phyloP scores from a whole-genome alignment of 345 rosid species.

The Cardamine occulta region DNA sequence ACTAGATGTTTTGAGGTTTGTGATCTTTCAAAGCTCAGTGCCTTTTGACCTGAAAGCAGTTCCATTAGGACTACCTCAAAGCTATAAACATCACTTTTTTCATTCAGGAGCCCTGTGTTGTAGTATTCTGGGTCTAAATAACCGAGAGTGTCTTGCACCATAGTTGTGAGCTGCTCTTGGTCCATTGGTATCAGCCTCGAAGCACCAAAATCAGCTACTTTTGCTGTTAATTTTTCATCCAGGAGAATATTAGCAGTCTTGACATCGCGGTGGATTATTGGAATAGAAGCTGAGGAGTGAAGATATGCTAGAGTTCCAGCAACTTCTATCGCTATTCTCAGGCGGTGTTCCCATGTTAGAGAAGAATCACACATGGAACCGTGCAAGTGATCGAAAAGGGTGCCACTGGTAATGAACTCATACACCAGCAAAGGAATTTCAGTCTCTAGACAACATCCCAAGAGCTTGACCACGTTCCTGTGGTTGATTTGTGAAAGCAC shows the following conservation, averaged over 20 bases:
- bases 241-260: constrained; percentile 55
- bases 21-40: too few relatives aligned
- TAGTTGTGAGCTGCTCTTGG: neutral
- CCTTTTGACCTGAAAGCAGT: too few relatives aligned
- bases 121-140: too few relatives aligned
- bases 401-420: neutral
- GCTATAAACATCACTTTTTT: too few relatives aligned
- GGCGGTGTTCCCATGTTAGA: constrained; percentile 45
- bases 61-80: too few relatives aligned
- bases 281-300: constrained; percentile 52
- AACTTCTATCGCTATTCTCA: constrained; percentile 48
- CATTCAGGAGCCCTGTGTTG: too few relatives aligned
- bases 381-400: constrained; percentile 44
- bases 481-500: neutral
- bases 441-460: too few relatives aligned
- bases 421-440: too few relatives aligned
- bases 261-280: constrained; percentile 52
- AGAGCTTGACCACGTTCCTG: too few relatives aligned
- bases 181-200: constrained; percentile 53
- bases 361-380: constrained; percentile 10
- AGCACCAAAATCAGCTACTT: constrained; percentile 59
- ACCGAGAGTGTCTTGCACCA: too few relatives aligned
- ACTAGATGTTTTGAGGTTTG: too few relatives aligned
- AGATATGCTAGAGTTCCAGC: constrained; percentile 50
- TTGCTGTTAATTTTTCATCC: constrained; percentile 46